Evolutionary conservation across 139 green algal genomes (phyloP).

Genomic region (Coccomyxa sp.): DNA sequence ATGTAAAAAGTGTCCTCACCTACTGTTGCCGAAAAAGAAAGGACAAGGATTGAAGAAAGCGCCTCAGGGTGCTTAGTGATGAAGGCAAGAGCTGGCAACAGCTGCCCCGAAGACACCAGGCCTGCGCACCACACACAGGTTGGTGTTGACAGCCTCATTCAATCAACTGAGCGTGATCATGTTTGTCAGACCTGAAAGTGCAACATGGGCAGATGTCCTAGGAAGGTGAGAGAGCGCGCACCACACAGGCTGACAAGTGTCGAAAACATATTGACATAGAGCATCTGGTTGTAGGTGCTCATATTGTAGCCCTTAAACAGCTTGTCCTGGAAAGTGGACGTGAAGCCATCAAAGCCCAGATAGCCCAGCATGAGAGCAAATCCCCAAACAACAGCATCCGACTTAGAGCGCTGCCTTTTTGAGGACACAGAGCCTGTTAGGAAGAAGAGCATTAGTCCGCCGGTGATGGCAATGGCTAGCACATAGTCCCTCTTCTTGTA

Average conservation of each 20-base stretch:
- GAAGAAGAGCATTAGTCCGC: constrained; percentile 84
- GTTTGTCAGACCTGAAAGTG: too few species aligned
- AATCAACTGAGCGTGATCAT: too few species aligned
- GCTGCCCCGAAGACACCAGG: constrained; percentile 47
- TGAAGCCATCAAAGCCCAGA: constrained; percentile 96
- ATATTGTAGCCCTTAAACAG: constrained; percentile 95
- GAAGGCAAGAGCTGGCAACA: constrained; percentile 57
- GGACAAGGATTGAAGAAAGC: constrained; percentile 42
- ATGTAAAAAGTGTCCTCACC: constrained; percentile 2
- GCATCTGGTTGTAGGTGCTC: constrained; percentile 91
- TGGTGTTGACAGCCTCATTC: neutral
- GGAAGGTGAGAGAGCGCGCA: neutral
- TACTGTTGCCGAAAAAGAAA: constrained; percentile 52
- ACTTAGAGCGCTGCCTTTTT: neutral
- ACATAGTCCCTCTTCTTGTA: constrained; percentile 62
- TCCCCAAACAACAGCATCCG: constrained; percentile 29
- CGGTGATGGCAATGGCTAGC: constrained; percentile 71
- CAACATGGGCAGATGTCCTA: too few species aligned
- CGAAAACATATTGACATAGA: constrained; percentile 72
- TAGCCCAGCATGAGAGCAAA: constrained; percentile 89
- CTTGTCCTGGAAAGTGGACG: constrained; percentile 86
- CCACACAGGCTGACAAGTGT: constrained; percentile 23
- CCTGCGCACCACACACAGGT: constrained; percentile 38
- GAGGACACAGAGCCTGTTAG: constrained; percentile 26
- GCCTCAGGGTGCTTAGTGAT: constrained; percentile 48